Base-by-base conservation (phyloP, 345 rosid genomes). In the Rhizophora mangle region DNA sequence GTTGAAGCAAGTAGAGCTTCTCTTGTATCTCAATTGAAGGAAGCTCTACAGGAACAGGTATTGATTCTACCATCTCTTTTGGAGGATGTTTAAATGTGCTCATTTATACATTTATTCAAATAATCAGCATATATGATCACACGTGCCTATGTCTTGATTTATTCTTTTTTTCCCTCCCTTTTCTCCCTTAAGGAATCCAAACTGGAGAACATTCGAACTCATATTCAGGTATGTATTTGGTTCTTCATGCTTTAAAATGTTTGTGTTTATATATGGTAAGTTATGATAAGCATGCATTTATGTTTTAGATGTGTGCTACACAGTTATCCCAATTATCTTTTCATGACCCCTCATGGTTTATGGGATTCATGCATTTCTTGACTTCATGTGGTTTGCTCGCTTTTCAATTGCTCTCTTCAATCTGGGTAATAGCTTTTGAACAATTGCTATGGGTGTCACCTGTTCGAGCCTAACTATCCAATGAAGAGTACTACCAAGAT, bases 41-140 rank as follows among this genome's bases (percentile, higher is more conserved):
- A 92, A 69, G 97, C 92, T 27, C 80, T 92, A 59, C 82, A 77
- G 22, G 97, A 92, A 58, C 90, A 92, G 92, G 96, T 92, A 80
- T 20, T 55, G 31, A 36, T 62, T 21, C 4, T 32, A 18, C 18
- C 18, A 43, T 51, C 32, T 19, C 60, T 13, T 65, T 65, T 21
- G 8, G 49, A 21, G 2, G 24, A 18, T 21, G 6, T 6, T 19
- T 36, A 8, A 36, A 53, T 51, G 30, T 70, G 18, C 24, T 56
- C 46, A 61, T n/a, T 43, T 55, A 62, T 56, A 43, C 15, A 55
- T 47, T 18, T 52, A 15, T 58, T 37, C 15, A 46, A 20, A 30
- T 68, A 8, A 49, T 56, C 24, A 22, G 24, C 54, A 57, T 43
- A 6, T 22, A 54, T 19, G 65, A 52, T 55, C 43, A 29, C 34